Evolutionary conservation across 306 rosid genomes (phyloP).

Genomic region (Pyrus communis): DNA sequence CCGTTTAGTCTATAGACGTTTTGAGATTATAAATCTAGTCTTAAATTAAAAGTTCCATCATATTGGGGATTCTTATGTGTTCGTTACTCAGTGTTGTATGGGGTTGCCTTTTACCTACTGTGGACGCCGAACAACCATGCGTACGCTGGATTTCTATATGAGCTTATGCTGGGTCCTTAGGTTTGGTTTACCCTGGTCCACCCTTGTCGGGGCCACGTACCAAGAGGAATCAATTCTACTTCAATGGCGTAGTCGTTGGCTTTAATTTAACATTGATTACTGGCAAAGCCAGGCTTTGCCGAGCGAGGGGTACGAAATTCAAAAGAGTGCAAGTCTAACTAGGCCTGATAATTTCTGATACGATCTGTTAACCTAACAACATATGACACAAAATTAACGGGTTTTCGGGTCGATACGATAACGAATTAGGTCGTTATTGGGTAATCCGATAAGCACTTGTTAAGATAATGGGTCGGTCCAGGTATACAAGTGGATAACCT

Average conservation of each 20-base stretch:
- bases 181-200: background rate
- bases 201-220: background rate
- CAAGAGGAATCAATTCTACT: background rate
- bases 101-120: background rate
- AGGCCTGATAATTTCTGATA: too few species aligned
- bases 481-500: too few species aligned
- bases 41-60: background rate
- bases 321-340: too few species aligned
- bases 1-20: background rate
- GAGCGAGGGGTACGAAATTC: too few species aligned
- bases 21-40: background rate
- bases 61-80: background rate
- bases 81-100: background rate
- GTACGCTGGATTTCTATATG: background rate
- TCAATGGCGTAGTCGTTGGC: too few species aligned
- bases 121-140: background rate
- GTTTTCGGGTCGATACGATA: too few species aligned
- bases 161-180: background rate
- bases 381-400: accelerated
- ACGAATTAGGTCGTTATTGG: too few species aligned
- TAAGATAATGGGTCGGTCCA: too few species aligned
- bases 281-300: too few species aligned
- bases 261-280: background rate
- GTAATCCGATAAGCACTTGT: too few species aligned
- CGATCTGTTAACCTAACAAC: too few species aligned